Conservation (phyloP, 495 filamentous ascomycete species). For the Podospora conica region DNA sequence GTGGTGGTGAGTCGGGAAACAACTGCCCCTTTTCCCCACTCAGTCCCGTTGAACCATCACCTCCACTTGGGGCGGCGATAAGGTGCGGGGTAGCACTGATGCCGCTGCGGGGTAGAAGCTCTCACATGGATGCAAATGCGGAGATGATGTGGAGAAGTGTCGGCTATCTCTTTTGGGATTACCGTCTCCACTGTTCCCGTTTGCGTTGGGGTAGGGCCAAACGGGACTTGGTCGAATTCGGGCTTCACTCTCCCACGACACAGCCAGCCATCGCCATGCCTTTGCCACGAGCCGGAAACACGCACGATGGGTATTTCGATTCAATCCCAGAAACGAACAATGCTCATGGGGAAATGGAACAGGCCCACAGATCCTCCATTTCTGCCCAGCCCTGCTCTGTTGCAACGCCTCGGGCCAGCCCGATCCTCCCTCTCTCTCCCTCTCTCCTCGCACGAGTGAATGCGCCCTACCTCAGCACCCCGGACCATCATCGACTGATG, state of each 20-base stretch:
- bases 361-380: not conserved
- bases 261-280: not conserved
- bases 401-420: not conserved
- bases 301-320: not conserved
- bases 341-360: not conserved
- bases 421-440: not conserved
- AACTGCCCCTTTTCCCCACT: not conserved
- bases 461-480: not conserved
- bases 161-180: slow-evolving; percentile 2
- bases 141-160: not conserved
- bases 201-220: not conserved
- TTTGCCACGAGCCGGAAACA: not conserved
- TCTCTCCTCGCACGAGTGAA: not conserved
- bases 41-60: too few species aligned
- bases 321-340: not conserved
- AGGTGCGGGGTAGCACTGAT: too few species aligned
- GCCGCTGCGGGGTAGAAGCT: too few species aligned
- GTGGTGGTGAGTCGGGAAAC: not conserved
- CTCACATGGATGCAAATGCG: not conserved
- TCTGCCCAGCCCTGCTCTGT: not conserved
- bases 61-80: too few species aligned
- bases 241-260: not conserved
- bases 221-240: not conserved
- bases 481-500: not conserved
- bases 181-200: not conserved